A percentile compares a stretch with the other conserved stretches of the same genome.
Evolutionary conservation across 2,329 filamentous ascomycete genomes (phyloP).

Genomic region (Monosporascus sp.): DNA sequence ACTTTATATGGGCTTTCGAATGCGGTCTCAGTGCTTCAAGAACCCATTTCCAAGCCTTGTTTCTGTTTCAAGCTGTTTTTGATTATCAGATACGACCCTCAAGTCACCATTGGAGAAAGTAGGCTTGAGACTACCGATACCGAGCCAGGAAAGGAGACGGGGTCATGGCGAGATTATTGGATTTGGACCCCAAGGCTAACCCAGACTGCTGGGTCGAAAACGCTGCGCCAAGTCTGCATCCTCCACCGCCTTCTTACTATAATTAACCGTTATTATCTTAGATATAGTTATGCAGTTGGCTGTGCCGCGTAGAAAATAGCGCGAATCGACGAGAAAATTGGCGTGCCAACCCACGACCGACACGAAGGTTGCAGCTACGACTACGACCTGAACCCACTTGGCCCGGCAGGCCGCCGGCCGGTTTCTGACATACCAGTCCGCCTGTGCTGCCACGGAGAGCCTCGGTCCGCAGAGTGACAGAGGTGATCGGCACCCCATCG

Average conservation of each 20-base stretch:
- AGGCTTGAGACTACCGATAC: too few relatives aligned
- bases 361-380: too few relatives aligned
- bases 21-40: neutral
- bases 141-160: neutral
- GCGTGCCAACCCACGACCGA: too few relatives aligned
- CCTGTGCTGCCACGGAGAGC: neutral
- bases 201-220: neutral
- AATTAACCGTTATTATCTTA: neutral
- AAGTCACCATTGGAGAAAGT: too few relatives aligned
- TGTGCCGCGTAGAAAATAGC: neutral
- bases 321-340: neutral
- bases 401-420: too few relatives aligned
- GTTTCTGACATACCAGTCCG: too few relatives aligned
- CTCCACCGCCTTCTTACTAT: neutral
- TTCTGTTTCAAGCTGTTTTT: neutral
- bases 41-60: neutral
- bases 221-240: neutral
- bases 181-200: neutral
- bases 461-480: neutral
- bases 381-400: too few relatives aligned
- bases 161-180: neutral
- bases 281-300: neutral
- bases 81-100: neutral
- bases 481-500: neutral
- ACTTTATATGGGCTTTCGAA: neutral